Conservation (phyloP, 108 stramenopile species). For the Chaetoceros tenuissimus region DNA sequence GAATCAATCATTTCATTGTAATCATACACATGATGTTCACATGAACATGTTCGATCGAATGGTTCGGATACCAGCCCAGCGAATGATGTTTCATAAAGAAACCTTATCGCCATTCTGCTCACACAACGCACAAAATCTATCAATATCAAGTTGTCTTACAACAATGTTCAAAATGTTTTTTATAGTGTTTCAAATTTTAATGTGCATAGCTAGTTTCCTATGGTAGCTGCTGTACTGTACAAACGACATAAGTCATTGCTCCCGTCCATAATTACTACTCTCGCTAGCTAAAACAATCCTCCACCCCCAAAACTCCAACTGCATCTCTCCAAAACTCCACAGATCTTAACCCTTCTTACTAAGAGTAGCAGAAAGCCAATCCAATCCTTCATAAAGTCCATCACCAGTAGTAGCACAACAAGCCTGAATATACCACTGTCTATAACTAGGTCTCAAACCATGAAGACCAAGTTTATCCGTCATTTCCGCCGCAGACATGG, state of each 20-base stretch:
- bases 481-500: slow-evolving; percentile 93
- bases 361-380: slow-evolving; percentile 82
- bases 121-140: too few relatives aligned
- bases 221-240: too few relatives aligned
- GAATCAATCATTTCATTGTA: too few relatives aligned
- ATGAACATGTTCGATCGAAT: too few relatives aligned
- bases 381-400: slow-evolving; percentile 96
- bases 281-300: background rate
- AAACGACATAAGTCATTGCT: background rate
- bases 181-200: background rate
- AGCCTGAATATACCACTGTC: slow-evolving; percentile 98
- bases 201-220: background rate
- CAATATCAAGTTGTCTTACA: too few relatives aligned
- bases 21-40: too few relatives aligned
- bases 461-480: slow-evolving; percentile 92
- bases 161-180: background rate
- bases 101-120: too few relatives aligned
- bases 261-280: background rate
- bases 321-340: too few relatives aligned
- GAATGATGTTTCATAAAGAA: too few relatives aligned
- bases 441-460: slow-evolving; percentile 80
- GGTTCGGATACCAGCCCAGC: too few relatives aligned
- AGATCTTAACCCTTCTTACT: slow-evolving; percentile 3
- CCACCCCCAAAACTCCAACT: background rate
- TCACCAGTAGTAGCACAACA: slow-evolving; percentile 95